Conservation (phyloP, 75 land plant species). For the Cryptomeria japonica region DNA sequence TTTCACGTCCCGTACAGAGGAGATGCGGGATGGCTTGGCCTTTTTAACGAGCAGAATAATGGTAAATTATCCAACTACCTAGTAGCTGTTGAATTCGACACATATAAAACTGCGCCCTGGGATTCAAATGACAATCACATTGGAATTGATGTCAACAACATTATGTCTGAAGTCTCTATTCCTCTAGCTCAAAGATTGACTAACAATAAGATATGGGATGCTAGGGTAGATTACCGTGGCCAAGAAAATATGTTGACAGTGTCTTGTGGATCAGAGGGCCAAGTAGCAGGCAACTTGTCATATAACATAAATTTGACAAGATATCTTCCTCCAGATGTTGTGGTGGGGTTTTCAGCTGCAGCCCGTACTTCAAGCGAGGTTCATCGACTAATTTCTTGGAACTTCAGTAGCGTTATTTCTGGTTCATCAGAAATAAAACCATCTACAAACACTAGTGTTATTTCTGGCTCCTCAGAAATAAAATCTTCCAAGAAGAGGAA, state of each 20-base stretch:
- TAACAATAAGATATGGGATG: neutral
- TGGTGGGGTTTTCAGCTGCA: neutral
- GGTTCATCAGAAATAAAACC: too few species aligned
- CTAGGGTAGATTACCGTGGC: neutral
- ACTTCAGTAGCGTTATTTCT: neutral
- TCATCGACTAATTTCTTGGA: neutral
- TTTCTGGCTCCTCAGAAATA: neutral
- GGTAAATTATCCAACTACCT: too few species aligned
- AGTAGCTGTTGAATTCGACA: too few species aligned
- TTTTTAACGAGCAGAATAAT: too few species aligned
- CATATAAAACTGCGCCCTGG: too few species aligned
- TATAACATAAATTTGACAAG: neutral
- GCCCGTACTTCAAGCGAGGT: neutral
- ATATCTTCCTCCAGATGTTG: neutral
- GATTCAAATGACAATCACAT: conserved; percentile 14
- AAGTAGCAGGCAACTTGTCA: neutral
- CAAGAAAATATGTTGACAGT: neutral
- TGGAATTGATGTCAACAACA: conserved; percentile 16
- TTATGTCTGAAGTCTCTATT: neutral
- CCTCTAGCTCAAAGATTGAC: neutral
- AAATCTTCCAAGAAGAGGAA: neutral
- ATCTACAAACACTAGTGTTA: neutral
- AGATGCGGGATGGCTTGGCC: too few species aligned
- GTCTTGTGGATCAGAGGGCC: neutral
- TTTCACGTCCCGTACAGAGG: too few species aligned